Evolutionary conservation across 2,329 filamentous ascomycete species (phyloP).

Genomic region (Diaporthe aspalathi): DNA sequence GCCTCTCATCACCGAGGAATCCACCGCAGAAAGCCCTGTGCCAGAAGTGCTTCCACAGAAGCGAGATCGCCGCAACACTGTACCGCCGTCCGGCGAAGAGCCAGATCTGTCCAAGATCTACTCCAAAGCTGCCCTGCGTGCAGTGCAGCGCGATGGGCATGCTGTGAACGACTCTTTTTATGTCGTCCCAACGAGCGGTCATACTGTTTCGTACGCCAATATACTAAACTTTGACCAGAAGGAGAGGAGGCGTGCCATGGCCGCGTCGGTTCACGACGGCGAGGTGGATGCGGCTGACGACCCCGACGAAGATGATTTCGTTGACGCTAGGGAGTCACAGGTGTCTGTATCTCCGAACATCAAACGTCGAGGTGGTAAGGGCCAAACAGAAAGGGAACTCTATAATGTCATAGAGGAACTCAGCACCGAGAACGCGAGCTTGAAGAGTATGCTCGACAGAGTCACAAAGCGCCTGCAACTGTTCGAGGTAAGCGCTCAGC

Average conservation of each 20-base stretch:
- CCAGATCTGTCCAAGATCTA: conserved; percentile 87
- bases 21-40: conserved; percentile 49
- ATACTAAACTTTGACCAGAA: conserved; percentile 80
- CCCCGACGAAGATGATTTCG: conserved; percentile 87
- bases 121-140: conserved; percentile 84
- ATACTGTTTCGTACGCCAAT: conserved; percentile 91
- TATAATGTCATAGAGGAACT: conserved; percentile 87
- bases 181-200: conserved; percentile 90
- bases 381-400: conserved; percentile 56
- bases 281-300: conserved; percentile 59
- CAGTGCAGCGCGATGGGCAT: conserved; percentile 77
- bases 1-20: conserved; percentile 73
- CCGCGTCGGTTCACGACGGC: conserved; percentile 58
- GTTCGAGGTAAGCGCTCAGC: conserved; percentile 93
- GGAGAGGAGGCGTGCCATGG: conserved; percentile 68
- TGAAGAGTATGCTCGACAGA: conserved; percentile 88
- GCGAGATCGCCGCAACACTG: conserved; percentile 49
- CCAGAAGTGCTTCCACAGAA: conserved; percentile 54
- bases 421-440: conserved; percentile 84
- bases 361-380: conserved; percentile 55
- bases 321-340: conserved; percentile 82
- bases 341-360: conserved; percentile 56
- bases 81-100: conserved; percentile 57
- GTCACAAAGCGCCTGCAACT: conserved; percentile 88
- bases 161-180: conserved; percentile 85